Percentiles rank a stretch among this genome's conserved stretches.
phyloP scores from a whole-genome alignment of 2,329 filamentous ascomycete species.

The Aspergillus alliaceus region DNA sequence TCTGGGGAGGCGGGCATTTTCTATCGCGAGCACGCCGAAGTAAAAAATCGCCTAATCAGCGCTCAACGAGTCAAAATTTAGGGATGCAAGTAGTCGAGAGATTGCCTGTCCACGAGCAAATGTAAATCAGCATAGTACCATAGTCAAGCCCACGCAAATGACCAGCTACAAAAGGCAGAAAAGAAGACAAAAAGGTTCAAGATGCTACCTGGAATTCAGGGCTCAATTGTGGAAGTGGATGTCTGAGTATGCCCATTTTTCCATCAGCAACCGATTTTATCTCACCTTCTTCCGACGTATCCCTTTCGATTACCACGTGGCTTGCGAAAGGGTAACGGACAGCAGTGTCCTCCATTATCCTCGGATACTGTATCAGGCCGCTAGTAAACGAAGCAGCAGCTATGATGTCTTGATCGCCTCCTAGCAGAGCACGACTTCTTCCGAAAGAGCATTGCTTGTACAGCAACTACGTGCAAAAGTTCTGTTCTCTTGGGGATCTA shows the following conservation, averaged over 20 bases:
- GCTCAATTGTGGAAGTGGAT: neutral
- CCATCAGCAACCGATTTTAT: neutral
- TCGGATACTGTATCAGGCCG: neutral
- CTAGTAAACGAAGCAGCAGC: neutral
- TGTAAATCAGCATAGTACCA: neutral
- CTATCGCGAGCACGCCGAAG: conserved; percentile 31
- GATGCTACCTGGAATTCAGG: neutral
- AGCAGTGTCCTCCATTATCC: neutral
- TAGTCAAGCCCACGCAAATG: no score
- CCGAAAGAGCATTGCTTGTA: neutral
- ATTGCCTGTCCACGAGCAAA: neutral
- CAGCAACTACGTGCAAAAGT: neutral
- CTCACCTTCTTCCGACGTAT: neutral
- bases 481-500: neutral
- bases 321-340: neutral
- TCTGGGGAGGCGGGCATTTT: conserved; percentile 24
- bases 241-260: neutral
- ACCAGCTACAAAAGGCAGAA: no score
- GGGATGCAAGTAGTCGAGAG: neutral
- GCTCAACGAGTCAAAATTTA: conserved; percentile 12
- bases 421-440: neutral
- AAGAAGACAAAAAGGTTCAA: no score
- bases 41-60: conserved; percentile 28
- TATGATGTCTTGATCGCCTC: neutral
- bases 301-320: neutral